phyloP scores from a whole-genome alignment of 345 rosid species.

The Geranium brycei region DNA sequence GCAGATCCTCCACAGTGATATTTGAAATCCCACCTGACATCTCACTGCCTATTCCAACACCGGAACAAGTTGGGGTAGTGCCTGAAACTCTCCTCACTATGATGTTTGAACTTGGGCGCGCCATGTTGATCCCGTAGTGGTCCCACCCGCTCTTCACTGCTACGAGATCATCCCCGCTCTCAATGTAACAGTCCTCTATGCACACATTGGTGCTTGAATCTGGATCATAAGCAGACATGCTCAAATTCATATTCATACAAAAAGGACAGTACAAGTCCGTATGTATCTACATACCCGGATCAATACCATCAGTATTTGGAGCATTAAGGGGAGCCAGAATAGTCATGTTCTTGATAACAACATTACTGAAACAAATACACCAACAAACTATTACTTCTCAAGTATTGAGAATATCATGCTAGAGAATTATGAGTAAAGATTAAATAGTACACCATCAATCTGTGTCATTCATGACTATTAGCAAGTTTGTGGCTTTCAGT shows the following conservation, averaged over 20 bases:
- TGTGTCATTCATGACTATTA: no score
- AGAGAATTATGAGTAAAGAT: neutral
- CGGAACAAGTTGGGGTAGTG: constrained; percentile 90
- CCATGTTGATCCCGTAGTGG: constrained; percentile 72
- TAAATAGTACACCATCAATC: neutral
- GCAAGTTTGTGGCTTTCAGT: no score
- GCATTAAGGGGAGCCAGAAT: constrained; percentile 89
- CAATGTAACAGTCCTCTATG: constrained; percentile 83
- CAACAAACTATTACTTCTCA: neutral
- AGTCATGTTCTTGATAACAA: constrained; percentile 72
- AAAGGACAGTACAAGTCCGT: no score
- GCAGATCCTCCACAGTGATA: constrained; percentile 53
- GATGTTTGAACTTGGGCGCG: constrained; percentile 81
- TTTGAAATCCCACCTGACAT: constrained; percentile 93
- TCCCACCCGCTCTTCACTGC: constrained; percentile 99
- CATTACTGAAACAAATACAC: constrained; percentile 42
- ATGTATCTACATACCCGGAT: constrained; percentile 43
- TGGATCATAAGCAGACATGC: constrained; percentile 14
- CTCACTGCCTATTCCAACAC: constrained; percentile 91
- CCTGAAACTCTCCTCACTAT: constrained; percentile 66
- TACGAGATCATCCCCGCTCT: constrained; percentile 94
- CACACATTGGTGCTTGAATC: constrained; percentile 86
- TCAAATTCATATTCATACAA: neutral
- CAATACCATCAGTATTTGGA: constrained; percentile 97
- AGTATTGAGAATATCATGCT: neutral